These are phyloP conservation scores for Darksidea phi DNA, from an alignment of 495 filamentous ascomycete genomes.

Conservation along the genomic window DNA sequence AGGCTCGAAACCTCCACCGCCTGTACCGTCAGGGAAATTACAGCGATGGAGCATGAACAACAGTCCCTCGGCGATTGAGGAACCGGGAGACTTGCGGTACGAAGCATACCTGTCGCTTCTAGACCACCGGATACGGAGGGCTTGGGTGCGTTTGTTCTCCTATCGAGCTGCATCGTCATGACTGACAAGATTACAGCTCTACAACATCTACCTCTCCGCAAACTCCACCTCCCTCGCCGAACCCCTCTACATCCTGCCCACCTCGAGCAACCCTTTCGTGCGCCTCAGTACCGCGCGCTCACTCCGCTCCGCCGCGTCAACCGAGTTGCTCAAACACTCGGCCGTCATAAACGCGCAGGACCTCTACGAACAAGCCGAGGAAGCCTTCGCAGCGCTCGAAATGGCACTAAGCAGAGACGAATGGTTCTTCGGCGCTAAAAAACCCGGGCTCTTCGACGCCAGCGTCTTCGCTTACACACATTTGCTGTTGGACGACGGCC, in stretches of 20 bases:
- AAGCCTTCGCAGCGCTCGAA: conserved; percentile 74
- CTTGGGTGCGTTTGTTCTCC: conserved; percentile 62
- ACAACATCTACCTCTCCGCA: conserved; percentile 68
- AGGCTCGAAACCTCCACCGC: conserved; percentile 32
- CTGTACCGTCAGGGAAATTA: conserved; percentile 66
- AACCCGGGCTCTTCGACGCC: conserved; percentile 79
- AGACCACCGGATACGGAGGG: conserved; percentile 77
- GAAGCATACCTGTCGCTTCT: conserved; percentile 80
- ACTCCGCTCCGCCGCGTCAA: conserved; percentile 66
- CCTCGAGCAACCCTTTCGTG: conserved; percentile 62
- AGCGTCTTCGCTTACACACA: conserved; percentile 89
- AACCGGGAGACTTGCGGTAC: conserved; percentile 58
- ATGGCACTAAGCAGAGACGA: conserved; percentile 61
- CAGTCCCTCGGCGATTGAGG: conserved; percentile 51
- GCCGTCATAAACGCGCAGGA: conserved; percentile 59
- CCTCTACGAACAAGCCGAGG: conserved; percentile 65
- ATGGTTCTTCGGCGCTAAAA: conserved; percentile 64
- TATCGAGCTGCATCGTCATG: background rate
- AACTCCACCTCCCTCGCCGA: conserved; percentile 65
- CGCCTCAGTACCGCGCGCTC: conserved; percentile 60
- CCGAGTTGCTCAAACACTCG: conserved; percentile 67
- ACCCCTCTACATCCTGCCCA: conserved; percentile 65
- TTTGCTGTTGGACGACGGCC: conserved; percentile 62
- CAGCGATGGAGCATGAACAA: conserved; percentile 63
- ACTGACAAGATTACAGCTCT: conserved; percentile 54